Base-by-base conservation (phyloP, 345 rosid genomes). In the Populus ilicifolia region DNA sequence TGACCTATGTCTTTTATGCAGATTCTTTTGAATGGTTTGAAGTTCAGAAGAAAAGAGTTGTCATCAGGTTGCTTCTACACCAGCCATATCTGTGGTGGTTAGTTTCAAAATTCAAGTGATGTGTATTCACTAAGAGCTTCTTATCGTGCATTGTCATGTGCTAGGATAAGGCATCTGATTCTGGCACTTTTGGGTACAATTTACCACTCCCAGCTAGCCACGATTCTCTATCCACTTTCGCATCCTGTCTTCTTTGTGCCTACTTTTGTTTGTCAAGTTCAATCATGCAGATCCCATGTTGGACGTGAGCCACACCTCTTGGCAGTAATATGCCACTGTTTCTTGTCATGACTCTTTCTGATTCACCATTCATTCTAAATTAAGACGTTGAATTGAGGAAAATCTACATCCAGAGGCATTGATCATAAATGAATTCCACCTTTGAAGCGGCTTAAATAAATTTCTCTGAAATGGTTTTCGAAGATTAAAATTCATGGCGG, bases 31-130 rank as follows among this genome's bases (percentile, higher is more conserved):
- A 20, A 41, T 9, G 64, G 72, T 81, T 29, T 83, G 86, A 64
- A 73, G 85, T 71, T 77, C 38, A 75, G 80, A 81, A 27, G 64
- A 71, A 83, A 79, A 81, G 85, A 79, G 83, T 63, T 70, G 85
- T 84, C 84, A 75, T 23, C 59, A 38, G 66, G 18, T 27, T 70
- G 77, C 52, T 43, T 36, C 71, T 54, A 63, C 56, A 72, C 75
- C 44, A 38, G 59, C 78, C 84, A 81, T 54, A 23, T 80, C 4
- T 80, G 74, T 82, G 88, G 89, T 81, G 71, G 50, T 30, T 48
- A 46, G 65, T 1, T 30, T 72, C 11, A 33, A 2, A 12, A 13
- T 29, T 39, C 46, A 44, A 23, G 5, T 13, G 10, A 8, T 10
- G 39, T 67, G 23, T 33, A 75, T 36, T 35, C n/a, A 72, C 23